Evolutionary conservation across 1,284 basidiomycete species (phyloP), one percentile per base, ranked within the genome.

Genomic region (Malassezia psittaci): DNA sequence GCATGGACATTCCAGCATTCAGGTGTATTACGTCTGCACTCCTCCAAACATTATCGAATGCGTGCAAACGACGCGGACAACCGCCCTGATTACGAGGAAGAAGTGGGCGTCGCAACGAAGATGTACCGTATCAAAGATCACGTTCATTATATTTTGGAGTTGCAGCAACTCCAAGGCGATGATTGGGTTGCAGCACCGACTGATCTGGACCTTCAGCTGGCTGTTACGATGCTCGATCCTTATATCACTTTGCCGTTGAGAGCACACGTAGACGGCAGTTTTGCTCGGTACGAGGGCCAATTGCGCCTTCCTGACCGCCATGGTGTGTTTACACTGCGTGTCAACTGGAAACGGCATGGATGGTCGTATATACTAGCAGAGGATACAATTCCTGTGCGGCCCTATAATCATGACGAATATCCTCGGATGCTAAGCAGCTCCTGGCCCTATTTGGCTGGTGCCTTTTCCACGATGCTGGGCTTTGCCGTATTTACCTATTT

Each of bases 151-250:
- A 60, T 81, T 77, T 80, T 87, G 5, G 81, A 85, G 39, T 80
- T 93, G 37, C 85, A 84, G 3, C 79, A 80, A 43, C 87, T 80
- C 70, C 79, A 55, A 1, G 52, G 81, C 11, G 73, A 75, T 6
- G 76, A 75, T 12, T 96, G 88, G 88, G 77, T 77, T 41, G 85
- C 89, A 0, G 85, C 85, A 74, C 82, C 82, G 4, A 81, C 79
- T 29, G 72, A 86, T 51, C 78, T 78, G 10, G 87, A 94, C 74
- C 68, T 96, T 16, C 93, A 96, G 70, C 81, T 98, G 50, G 90
- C 93, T 65, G 94, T 96, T 75, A 90, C 88, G 29, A 98, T 98
- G 93, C 83, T 98, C 40, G 94, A 98, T 76, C 93, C 72, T 0
- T 72, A 68, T 57, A 64, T 73, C 42, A 72, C 69, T 1, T 59